These are phyloP conservation scores for Raffaelea albimanens DNA, from an alignment of 2,329 filamentous ascomycete species.

Conservation along the genomic window DNA sequence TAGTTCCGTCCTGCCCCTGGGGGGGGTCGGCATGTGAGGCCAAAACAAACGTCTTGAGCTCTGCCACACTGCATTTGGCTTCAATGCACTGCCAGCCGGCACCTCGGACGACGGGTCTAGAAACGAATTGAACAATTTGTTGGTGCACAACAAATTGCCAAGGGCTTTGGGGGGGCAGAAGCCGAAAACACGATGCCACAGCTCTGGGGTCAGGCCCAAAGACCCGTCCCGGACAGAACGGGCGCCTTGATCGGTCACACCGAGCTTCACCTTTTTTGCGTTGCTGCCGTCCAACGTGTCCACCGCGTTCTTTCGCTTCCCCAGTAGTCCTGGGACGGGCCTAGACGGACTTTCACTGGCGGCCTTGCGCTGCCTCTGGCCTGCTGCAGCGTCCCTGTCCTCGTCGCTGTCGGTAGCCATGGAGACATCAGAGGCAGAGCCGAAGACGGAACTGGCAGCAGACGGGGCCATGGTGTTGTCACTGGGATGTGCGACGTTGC, in stretches of 20 bases:
- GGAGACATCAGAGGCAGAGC: constrained; percentile 20
- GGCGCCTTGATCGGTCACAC: not conserved
- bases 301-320: too few species aligned
- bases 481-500: not conserved
- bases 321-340: too few species aligned
- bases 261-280: constrained; percentile 21
- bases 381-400: not conserved
- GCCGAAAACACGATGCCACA: constrained; percentile 64
- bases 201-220: constrained; percentile 45
- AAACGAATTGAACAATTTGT: constrained; percentile 54
- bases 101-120: constrained; percentile 35
- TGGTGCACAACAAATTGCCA: constrained; percentile 57
- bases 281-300: constrained; percentile 3
- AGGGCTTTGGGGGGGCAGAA: constrained; percentile 55
- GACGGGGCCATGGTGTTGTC: not conserved
- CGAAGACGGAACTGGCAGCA: not conserved
- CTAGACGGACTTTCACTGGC: too few species aligned
- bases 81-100: constrained; percentile 19
- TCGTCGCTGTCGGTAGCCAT: constrained; percentile 24
- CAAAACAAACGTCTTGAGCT: constrained; percentile 56
- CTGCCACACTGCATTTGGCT: constrained; percentile 62
- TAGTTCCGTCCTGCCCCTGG: constrained; percentile 56
- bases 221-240: constrained; percentile 13
- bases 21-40: constrained; percentile 59
- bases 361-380: too few species aligned